Conservation (phyloP, 1,139 yeast species). For the Debaryomyces nepalensis region DNA sequence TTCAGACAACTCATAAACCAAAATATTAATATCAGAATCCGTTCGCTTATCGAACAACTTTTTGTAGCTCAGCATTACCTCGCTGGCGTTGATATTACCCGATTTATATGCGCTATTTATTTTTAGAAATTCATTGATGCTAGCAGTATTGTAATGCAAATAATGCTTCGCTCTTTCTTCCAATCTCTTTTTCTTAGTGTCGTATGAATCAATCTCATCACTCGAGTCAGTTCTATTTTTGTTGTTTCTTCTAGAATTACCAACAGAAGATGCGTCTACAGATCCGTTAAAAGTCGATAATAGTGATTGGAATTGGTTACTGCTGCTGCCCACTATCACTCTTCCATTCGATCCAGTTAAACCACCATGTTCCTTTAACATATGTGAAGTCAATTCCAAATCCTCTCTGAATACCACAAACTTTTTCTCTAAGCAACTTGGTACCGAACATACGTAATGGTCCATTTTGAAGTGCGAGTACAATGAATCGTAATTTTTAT, state of each 20-base stretch:
- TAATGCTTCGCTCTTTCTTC: constrained; percentile 88
- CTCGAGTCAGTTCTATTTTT: constrained; percentile 15
- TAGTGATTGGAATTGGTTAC: constrained; percentile 64
- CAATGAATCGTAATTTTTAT: constrained; percentile 72
- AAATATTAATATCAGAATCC: constrained; percentile 53
- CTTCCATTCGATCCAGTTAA: constrained; percentile 49
- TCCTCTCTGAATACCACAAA: constrained; percentile 92
- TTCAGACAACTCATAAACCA: constrained; percentile 61
- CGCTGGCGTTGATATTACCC: constrained; percentile 52
- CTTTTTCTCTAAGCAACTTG: constrained; percentile 81
- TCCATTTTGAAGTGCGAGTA: constrained; percentile 72
- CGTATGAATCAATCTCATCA: constrained; percentile 49
- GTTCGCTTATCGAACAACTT: constrained; percentile 51
- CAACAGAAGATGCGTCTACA: constrained; percentile 17
- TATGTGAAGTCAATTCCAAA: constrained; percentile 85
- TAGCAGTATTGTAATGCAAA: constrained; percentile 55
- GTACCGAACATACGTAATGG: constrained; percentile 83
- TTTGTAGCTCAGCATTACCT: constrained; percentile 54
- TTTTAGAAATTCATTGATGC: constrained; percentile 52
- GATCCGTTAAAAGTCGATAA: constrained; percentile 58
- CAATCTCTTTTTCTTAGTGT: constrained; percentile 63
- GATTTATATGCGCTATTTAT: constrained; percentile 55
- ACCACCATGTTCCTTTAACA: constrained; percentile 81
- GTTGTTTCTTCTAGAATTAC: constrained; percentile 14
- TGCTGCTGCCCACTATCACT: constrained; percentile 46